Evolutionary conservation across 306 rosid species (phyloP), one percentile per base, ranked within the genome.

Genomic region (Acacia crassicarpa): DNA sequence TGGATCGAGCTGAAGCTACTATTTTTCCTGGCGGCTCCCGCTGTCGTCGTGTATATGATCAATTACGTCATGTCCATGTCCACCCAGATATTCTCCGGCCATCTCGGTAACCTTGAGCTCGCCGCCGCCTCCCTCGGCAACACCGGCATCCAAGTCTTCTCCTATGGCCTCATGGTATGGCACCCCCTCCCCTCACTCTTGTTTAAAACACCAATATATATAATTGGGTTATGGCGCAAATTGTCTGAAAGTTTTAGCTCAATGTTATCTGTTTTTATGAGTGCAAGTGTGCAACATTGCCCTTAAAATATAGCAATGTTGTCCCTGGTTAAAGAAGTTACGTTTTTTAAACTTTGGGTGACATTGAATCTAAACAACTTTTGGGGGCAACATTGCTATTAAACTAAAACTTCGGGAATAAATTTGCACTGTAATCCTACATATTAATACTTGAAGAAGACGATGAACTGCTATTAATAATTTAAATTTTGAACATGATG

Each of bases 91-190:
- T 79, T 90, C 77, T 82, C 88, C 4, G 94, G 94, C 48, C 97
- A 89, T 84, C 92, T 92, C 15, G 97, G 97, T 17, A 90, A 84
- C 56, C 88, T 92, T 0, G 94, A 92, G 48, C 94, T 90, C 14
- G 97, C 97, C 40, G 97, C 94, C 2, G 84, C 97, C 71, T 92
- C 97, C 13, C 97, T 92, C 5, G 97, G 94, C 58, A 92, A 90
- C 88, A 89, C 56, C 33, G 97, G 97, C 40, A 89, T 92, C 79
- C 97, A 90, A 90, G 32, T 90, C 68, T 92, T 92, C 16, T 90
- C 97, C 62, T 90, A 92, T 69, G 97, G 94, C 49, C 92, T 92
- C 77, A 86, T 92, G 97, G 94, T 91, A 79, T 53, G 23, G 41
- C 8, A 6, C 8, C 41, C 41, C 0, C 1, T 8, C 38, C 5